These are phyloP conservation scores for Ailanthus altissimus DNA, from an alignment of 345 rosid species.

Conservation along the genomic window DNA sequence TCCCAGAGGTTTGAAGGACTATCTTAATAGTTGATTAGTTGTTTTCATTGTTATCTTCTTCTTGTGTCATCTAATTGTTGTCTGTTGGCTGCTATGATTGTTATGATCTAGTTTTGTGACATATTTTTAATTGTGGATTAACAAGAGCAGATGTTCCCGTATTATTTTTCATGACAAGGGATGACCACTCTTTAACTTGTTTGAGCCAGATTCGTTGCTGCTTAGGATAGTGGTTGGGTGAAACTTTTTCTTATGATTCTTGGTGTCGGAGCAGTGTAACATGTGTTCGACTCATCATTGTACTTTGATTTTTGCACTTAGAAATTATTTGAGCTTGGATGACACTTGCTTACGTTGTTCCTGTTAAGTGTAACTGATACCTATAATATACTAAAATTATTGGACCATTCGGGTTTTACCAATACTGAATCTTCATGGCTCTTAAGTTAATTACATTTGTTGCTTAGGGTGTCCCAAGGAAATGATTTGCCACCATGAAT, in stretches of 20 bases:
- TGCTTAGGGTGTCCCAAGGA: neutral
- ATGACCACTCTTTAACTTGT: slow-evolving; percentile 11
- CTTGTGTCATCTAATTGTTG: neutral
- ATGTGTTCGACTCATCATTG: slow-evolving; percentile 19
- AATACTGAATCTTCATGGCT: neutral
- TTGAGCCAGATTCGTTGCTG: slow-evolving; percentile 21
- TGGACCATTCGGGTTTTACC: slow-evolving; percentile 1
- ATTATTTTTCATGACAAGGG: neutral
- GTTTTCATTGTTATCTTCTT: neutral
- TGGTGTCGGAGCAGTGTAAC: slow-evolving; percentile 1
- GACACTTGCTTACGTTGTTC: slow-evolving; percentile 17
- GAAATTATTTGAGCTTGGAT: slow-evolving; percentile 22
- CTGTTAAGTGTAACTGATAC: slow-evolving; percentile 15
- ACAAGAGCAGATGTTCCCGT: neutral
- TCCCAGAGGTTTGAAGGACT: slow-evolving; percentile 82
- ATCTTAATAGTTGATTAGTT: slow-evolving; percentile 4
- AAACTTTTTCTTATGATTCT: slow-evolving; percentile 15
- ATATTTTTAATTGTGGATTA: neutral
- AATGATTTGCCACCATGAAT: slow-evolving; percentile 2
- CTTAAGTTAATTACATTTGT: slow-evolving; percentile 1
- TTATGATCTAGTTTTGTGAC: neutral
- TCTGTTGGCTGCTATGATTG: neutral
- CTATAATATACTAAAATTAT: slow-evolving; percentile 16
- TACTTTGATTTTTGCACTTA: slow-evolving; percentile 12
- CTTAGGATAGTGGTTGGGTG: slow-evolving; percentile 17